Base-by-base conservation (phyloP, 2,329 filamentous ascomycete species). In the Bipolaris sorokiniana region DNA sequence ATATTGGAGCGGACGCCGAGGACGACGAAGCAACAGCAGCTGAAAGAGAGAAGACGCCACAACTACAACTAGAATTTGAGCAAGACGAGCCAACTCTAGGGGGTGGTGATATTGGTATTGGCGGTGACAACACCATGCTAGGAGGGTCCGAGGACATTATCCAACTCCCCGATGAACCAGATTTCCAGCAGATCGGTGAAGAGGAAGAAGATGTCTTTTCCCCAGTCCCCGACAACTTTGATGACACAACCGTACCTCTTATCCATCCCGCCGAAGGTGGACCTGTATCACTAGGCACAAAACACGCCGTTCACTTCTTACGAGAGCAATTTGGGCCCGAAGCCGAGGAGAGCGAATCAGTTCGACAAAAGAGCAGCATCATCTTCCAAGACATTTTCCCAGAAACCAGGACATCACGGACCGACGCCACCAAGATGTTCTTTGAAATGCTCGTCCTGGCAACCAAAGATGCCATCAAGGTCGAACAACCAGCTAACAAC, bases 361-460 rank as follows among this genome's bases (percentile, higher is more conserved):
- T 90, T 77, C 87, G 92, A 69, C 90, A 89, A 76, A 90, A 90
- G 75, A 84, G 83, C 22, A 86, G 86, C 11, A 92, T 96, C 3
- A 83, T 96, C 3, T 97, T 99, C 82, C 94, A 97, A 70, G 90
- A 96, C 56, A 84, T 99, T 46, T 84, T 97, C 33, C 95, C 95
- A 0, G 91, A 96, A 77, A 80, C 83, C 63, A 86, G 85, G 59
- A 94, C 94, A 0, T 92, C 85, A 64, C 91, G 91, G 76, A 90
- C 90, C 7, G 95, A 98, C 69, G 95, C 95, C 0, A 99, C 95
- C 41, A 97, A 97, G 83, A 97, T 99, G 92, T 99, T 99, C 81
- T 99, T 99, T 70, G 95, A 99, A 79, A 89, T 95, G 52, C 83
- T 99, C 22, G 95, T 99, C 3, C 84, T 99, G 45, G 95, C 94